Conservation (phyloP, 306 rosid species). For the Oxytropis ochrocephala region DNA sequence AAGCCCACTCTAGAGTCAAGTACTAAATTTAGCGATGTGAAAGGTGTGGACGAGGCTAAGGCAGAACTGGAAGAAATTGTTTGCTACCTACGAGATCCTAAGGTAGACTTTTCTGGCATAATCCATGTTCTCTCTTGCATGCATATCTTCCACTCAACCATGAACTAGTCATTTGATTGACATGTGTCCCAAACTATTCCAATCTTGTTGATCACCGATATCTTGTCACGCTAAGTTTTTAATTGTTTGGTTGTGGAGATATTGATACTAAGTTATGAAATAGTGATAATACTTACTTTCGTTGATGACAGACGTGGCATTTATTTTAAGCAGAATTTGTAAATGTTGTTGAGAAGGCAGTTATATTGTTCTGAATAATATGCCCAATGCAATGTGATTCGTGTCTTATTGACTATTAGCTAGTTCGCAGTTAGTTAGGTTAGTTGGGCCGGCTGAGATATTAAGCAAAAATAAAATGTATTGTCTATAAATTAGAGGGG, state of each 20-base stretch:
- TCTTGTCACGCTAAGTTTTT: neutral
- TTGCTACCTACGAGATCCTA: constrained; percentile 86
- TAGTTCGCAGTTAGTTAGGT: neutral
- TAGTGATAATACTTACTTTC: neutral
- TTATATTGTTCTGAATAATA: neutral
- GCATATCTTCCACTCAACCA: neutral
- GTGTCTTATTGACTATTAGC: neutral
- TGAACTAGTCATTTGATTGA: neutral
- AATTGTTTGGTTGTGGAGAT: neutral
- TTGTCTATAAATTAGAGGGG: neutral
- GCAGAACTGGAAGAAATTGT: constrained; percentile 90
- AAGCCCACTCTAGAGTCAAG: constrained; percentile 69
- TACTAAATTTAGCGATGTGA: constrained; percentile 74
- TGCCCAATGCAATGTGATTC: neutral
- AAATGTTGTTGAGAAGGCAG: neutral
- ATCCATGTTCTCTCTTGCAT: neutral
- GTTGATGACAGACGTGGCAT: neutral
- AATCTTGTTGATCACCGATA: neutral
- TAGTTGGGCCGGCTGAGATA: neutral
- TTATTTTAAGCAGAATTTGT: neutral
- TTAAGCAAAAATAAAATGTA: neutral
- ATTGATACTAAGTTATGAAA: neutral
- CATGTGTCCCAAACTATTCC: neutral
- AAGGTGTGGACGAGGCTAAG: constrained; percentile 92
- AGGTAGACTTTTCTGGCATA: constrained; percentile 36